Conservation (phyloP, 2,329 filamentous ascomycete species). For the Aspergillus tubingensis region DNA sequence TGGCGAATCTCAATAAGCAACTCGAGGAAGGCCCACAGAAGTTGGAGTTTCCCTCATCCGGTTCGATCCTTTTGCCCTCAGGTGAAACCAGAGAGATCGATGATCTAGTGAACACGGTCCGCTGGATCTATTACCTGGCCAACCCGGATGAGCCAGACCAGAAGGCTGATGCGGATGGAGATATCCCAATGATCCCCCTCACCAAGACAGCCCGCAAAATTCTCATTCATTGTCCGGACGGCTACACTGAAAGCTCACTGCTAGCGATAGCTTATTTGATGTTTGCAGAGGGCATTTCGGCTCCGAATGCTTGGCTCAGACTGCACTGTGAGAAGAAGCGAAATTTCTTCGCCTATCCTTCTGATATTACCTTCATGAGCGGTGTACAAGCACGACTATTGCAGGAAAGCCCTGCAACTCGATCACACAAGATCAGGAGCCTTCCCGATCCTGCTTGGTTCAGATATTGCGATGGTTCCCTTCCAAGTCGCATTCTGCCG, state of each 20-base stretch:
- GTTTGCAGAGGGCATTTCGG: constrained; percentile 78
- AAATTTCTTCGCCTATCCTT: constrained; percentile 95
- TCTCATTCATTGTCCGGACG: constrained; percentile 90
- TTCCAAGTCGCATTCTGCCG: constrained; percentile 83
- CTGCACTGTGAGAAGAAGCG: constrained; percentile 78
- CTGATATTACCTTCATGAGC: constrained; percentile 80
- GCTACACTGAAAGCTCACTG: constrained; percentile 92
- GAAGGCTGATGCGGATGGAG: constrained; percentile 54
- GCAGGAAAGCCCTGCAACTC: constrained; percentile 47
- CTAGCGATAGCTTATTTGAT: constrained; percentile 89
- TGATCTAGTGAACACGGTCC: constrained; percentile 80
- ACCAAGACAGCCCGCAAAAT: constrained; percentile 62
- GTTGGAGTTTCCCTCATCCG: constrained; percentile 88
- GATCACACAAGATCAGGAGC: constrained; percentile 25
- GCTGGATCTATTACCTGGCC: constrained; percentile 84
- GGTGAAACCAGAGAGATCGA: constrained; percentile 83
- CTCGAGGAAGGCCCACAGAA: constrained; percentile 55
- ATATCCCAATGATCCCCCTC: constrained; percentile 54
- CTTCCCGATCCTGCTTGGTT: constrained; percentile 73
- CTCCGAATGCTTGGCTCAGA: constrained; percentile 83
- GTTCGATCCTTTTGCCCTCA: constrained; percentile 82
- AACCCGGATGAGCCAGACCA: constrained; percentile 57
- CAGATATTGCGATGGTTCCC: constrained; percentile 78
- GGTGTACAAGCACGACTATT: constrained; percentile 75
- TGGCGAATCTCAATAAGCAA: constrained; percentile 65